Percentiles rank a stretch among this genome's conserved stretches.
phyloP scores from a whole-genome alignment of 768 basidiomycete genomes.

The Paxillus ammoniavirescens region DNA sequence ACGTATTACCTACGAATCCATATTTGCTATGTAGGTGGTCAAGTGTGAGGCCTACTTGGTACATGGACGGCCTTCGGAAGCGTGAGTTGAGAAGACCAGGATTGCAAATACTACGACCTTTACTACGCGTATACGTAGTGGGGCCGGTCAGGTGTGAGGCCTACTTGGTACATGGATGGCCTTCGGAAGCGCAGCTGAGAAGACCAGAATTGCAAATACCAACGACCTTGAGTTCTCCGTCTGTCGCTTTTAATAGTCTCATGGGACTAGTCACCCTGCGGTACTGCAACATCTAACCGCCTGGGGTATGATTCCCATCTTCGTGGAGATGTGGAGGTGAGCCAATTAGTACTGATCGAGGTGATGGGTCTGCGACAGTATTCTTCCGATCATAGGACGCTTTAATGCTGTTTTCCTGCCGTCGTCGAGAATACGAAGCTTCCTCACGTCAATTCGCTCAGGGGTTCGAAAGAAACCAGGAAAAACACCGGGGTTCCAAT shows the following conservation, averaged over 20 bases:
- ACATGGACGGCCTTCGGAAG: too few relatives aligned
- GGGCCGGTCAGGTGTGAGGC: neutral
- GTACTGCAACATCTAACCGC: neutral
- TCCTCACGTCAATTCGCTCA: constrained; percentile 4
- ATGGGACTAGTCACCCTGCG: neutral
- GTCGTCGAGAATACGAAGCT: constrained; percentile 9
- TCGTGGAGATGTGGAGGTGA: constrained; percentile 2
- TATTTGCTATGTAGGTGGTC: neutral
- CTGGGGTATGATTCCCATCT: constrained; percentile 5
- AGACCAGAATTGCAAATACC: neutral
- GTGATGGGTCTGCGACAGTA: constrained; percentile 4
- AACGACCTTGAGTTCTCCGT: neutral
- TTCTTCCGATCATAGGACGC: constrained; percentile 5
- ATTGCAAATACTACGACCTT: neutral
- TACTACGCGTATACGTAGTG: too few relatives aligned
- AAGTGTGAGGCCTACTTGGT: neutral
- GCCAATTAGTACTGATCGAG: neutral
- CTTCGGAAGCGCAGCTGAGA: neutral
- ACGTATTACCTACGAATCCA: neutral
- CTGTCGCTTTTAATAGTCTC: neutral
- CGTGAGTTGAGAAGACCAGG: constrained; percentile 1
- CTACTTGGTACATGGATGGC: too few relatives aligned
- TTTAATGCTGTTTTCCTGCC: neutral
- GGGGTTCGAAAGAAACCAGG: neutral
- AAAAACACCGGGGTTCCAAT: constrained; percentile 2